Evolutionary conservation across 2,329 filamentous ascomycete genomes (phyloP), one percentile per base, ranked within the genome.

Genomic region (Teratosphaeria viscida): DNA sequence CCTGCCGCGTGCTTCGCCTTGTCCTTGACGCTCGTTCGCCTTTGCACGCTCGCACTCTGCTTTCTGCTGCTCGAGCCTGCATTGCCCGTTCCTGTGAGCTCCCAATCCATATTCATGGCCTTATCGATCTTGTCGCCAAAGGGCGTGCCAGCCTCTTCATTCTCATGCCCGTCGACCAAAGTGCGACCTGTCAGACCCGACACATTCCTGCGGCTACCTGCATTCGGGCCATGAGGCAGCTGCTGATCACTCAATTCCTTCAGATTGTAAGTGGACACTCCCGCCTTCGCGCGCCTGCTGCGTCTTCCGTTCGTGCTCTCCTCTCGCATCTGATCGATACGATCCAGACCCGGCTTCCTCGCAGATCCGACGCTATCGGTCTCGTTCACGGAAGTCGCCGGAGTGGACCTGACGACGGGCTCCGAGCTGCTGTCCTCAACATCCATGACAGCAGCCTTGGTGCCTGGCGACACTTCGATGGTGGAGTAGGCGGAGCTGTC

Each of bases 371-470:
- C 75, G 73, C 84, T 87, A 61, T 77, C 79, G 66, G 77, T 79
- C 71, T 88, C 85, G 68, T 81, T 82, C 65, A 85, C 76, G 65
- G 83, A 88, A 55, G 85, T 88, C 27, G 85, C 84, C 54, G 86
- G 85, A 60, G 86, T 88, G 23, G 83, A 86, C 66, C 56, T 81
- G 83, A 35, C 53, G 76, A 81, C 80, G 77, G 80, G 75, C 66
- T 81, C 68, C 76, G 73, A 71, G 70, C 66, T 67, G 62, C 70
- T 70, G 64, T 68, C 68, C 10, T 57, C 56, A n/a, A 19, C 11
- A 11, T 57, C 59, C 60, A 67, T 67, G 59, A 67, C 64, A 60
- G 70, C 68, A 49, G 62, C 62, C 34, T 64, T 70, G 63, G 60
- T 66, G 59, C 65, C 67, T 47, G 65, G 68, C 19, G 57, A 47